Base-by-base conservation (phyloP, 208 protist genomes). In the Porcisia deanei region DNA sequence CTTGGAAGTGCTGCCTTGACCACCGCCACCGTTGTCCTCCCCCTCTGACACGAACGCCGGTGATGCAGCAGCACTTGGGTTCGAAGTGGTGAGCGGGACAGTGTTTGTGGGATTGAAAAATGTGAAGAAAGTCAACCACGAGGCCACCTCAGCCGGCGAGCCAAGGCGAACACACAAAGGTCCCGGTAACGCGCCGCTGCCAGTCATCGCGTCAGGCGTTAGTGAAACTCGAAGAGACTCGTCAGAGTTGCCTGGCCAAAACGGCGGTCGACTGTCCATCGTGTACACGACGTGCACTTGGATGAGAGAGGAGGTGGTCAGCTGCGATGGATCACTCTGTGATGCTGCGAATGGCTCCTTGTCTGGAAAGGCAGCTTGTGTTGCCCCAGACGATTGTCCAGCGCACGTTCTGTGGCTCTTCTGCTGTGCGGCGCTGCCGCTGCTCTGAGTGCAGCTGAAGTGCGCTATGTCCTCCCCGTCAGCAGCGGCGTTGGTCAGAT, bases 191-290 rank as follows among this genome's bases (percentile, higher is more conserved):
- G 47, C 64, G 43, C 60, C 69, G 64, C 72, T 79, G 47, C 64
- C 63, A 30, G 75, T 54, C 20, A 67, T 72, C n/a, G 69, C 54
- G 65, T 77, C 76, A 7, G 85, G 85, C 37, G 58, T 80, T 34
- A 92, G 45, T 18, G 79, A 89, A 20, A 92, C 75, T 20, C 45
- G 41, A 20, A 92, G 77, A 12, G 79, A 75, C 58, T 92, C 88
- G 37, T 85, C 78, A 1, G 88, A 69, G 39, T 55, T 72, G 41
- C 81, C 85, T 0, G 73, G 69, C 39, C 77, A 45, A 64, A 85
- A 89, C 9, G 88, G 88, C 22, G 83, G 81, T 12, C 88, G 85
- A 37, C 79, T 87, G 79, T 92, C 88, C 68, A 88, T 86, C 22
- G 83, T 87, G 82, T 90, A 92, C 41, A 81, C 70, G 1, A 88